phyloP scores from a whole-genome alignment of 2,329 filamentous ascomycete genomes.

The Monosporascus cannonballus region DNA sequence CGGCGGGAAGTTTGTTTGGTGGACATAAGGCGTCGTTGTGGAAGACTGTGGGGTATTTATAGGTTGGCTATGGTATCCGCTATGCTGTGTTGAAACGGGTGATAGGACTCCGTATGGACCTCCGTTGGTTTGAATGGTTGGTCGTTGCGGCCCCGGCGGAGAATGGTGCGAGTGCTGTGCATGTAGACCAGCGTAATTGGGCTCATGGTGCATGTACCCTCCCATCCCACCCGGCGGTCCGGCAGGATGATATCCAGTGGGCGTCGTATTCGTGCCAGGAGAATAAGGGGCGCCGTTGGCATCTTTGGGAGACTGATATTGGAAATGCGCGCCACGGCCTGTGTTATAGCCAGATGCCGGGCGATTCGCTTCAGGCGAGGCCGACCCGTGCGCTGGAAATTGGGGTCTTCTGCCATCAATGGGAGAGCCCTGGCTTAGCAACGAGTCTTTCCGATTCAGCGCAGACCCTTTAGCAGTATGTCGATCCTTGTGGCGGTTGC shows the following conservation, averaged over 20 bases:
- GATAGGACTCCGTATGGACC: slow-evolving; percentile 47
- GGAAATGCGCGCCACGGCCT: slow-evolving; percentile 32
- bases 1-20: slow-evolving; percentile 55
- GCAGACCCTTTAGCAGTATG: slow-evolving; percentile 76
- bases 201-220: slow-evolving; percentile 36
- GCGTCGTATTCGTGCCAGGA: slow-evolving; percentile 38
- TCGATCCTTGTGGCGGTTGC: slow-evolving; percentile 76
- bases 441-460: slow-evolving; percentile 66
- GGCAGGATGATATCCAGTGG: slow-evolving; percentile 29
- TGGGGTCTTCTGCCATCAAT: slow-evolving; percentile 34
- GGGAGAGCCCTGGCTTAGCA: slow-evolving; percentile 46
- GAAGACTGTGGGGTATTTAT: slow-evolving; percentile 39
- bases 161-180: slow-evolving; percentile 33
- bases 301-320: slow-evolving; percentile 42
- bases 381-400: slow-evolving; percentile 35
- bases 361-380: slow-evolving; percentile 43
- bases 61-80: slow-evolving; percentile 40
- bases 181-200: slow-evolving; percentile 26
- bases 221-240: slow-evolving; percentile 33
- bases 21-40: slow-evolving; percentile 42
- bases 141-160: slow-evolving; percentile 36
- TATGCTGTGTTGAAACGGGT: slow-evolving; percentile 42
- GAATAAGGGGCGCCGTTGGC: slow-evolving; percentile 39
- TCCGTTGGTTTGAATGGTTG: slow-evolving; percentile 40
- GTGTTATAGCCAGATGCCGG: slow-evolving; percentile 36